Percentiles rank a stretch among this genome's conserved stretches.
Conservation (phyloP, 2,329 filamentous ascomycete genomes). For the Rhynchosporium agropyri region DNA sequence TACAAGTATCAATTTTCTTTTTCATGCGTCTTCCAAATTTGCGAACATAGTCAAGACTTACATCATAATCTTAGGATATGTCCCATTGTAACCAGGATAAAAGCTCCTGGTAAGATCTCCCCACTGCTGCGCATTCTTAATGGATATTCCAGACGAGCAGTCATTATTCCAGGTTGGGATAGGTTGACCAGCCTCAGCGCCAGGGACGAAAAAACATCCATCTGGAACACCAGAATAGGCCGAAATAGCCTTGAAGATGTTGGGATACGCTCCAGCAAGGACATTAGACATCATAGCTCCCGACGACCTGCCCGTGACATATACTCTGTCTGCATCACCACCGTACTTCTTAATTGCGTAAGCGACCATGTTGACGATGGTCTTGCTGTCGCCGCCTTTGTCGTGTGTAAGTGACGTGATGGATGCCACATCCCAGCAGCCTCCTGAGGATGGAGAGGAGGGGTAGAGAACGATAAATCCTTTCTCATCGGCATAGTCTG, state of each 20-base stretch:
- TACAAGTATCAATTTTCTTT: conserved; percentile 15
- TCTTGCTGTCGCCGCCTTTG: conserved; percentile 58
- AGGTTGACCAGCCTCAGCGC: conserved; percentile 48
- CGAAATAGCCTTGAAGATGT: conserved; percentile 49
- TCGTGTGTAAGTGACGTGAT: conserved; percentile 52
- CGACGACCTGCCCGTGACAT: conserved; percentile 53
- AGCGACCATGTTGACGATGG: conserved; percentile 61
- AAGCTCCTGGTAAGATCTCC: conserved; percentile 49
- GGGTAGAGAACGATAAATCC: conserved; percentile 65
- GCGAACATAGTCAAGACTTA: conserved; percentile 15
- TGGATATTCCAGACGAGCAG: conserved; percentile 46
- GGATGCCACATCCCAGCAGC: conserved; percentile 63
- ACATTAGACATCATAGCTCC: conserved; percentile 53
- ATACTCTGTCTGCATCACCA: conserved; percentile 55
- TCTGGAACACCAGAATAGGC: conserved; percentile 50
- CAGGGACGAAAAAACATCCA: conserved; percentile 47
- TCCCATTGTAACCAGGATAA: conserved; percentile 45
- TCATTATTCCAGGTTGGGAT: conserved; percentile 55
- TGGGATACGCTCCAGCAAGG: conserved; percentile 51
- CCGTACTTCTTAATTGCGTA: conserved; percentile 56
- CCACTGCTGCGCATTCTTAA: conserved; percentile 50
- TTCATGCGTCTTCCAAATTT: background rate
- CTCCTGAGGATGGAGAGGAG: conserved; percentile 53
- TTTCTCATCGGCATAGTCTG: conserved; percentile 53
- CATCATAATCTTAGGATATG: conserved; percentile 45